Conservation (phyloP, 2,329 filamentous ascomycete species). For the Alternaria brassicae region DNA sequence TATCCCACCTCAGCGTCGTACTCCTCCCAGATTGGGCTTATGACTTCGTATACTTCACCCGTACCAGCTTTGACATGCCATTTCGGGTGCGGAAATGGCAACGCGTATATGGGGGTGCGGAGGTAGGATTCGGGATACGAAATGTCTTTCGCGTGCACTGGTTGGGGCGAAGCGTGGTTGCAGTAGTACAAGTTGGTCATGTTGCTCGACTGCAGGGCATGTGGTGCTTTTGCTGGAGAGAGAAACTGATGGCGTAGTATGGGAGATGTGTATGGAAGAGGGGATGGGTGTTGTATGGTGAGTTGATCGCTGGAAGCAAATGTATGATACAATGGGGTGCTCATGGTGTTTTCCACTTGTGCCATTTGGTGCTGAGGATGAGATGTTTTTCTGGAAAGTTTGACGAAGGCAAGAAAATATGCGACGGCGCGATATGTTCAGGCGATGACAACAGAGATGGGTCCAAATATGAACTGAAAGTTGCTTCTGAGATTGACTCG, state of each 20-base stretch:
- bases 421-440: not conserved
- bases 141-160: slow-evolving; percentile 4
- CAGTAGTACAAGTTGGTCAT: no score
- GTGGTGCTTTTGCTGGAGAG: not conserved
- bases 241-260: not conserved
- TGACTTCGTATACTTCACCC: slow-evolving; percentile 12
- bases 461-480: not conserved
- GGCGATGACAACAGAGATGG: not conserved
- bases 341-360: not conserved
- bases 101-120: slow-evolving; percentile 17
- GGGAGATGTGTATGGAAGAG: not conserved
- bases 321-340: no score
- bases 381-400: no score
- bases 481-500: not conserved
- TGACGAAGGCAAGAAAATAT: not conserved
- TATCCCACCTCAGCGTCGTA: not conserved
- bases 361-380: not conserved
- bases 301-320: no score
- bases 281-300: not conserved
- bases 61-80: slow-evolving; percentile 14
- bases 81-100: slow-evolving; percentile 25
- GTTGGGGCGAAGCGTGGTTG: not conserved
- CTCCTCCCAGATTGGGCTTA: slow-evolving; percentile 19
- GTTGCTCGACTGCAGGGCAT: not conserved
- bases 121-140: slow-evolving; percentile 18